phyloP scores from a whole-genome alignment of 1,139 yeast genomes.

The Yamadazyma spencermartinsiae region DNA sequence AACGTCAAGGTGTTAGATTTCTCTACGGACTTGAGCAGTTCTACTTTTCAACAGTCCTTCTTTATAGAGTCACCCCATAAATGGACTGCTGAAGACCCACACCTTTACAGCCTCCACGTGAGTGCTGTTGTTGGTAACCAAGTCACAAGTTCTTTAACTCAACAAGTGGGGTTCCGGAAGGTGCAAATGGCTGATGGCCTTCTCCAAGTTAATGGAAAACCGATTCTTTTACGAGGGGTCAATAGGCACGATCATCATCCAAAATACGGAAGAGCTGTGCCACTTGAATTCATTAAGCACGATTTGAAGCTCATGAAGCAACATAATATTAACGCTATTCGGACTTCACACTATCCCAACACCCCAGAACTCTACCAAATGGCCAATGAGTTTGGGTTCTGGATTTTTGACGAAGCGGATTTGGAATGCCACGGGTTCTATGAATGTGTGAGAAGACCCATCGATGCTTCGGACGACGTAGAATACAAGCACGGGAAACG shows the following conservation, averaged over 20 bases:
- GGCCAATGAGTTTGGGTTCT: slow-evolving; percentile 28
- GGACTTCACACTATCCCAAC: slow-evolving; percentile 36
- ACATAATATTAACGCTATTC: slow-evolving; percentile 32
- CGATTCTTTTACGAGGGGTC: slow-evolving; percentile 28
- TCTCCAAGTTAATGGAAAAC: slow-evolving; percentile 26
- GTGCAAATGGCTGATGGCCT: slow-evolving; percentile 26
- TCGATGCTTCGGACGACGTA: slow-evolving; percentile 11
- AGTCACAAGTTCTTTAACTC: too few relatives aligned
- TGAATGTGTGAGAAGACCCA: slow-evolving; percentile 17
- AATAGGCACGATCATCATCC: slow-evolving; percentile 37
- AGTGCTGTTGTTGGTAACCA: too few relatives aligned
- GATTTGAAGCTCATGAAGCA: slow-evolving; percentile 32
- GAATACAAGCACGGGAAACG: slow-evolving; percentile 12
- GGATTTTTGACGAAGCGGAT: slow-evolving; percentile 39
- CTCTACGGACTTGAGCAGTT: background rate
- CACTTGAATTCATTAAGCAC: slow-evolving; percentile 24
- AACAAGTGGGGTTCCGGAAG: slow-evolving; percentile 30
- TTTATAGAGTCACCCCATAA: slow-evolving; percentile 17
- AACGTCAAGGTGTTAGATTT: background rate
- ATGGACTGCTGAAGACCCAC: slow-evolving; percentile 37
- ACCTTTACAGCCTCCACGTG: slow-evolving; percentile 24
- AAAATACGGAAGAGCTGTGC: slow-evolving; percentile 31
- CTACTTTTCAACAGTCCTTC: background rate
- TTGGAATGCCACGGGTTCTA: slow-evolving; percentile 37
- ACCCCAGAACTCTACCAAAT: slow-evolving; percentile 17